Evolutionary conservation across 2,329 filamentous ascomycete species (phyloP), one percentile per base, ranked within the genome.

Genomic region (Xylariales sp.): DNA sequence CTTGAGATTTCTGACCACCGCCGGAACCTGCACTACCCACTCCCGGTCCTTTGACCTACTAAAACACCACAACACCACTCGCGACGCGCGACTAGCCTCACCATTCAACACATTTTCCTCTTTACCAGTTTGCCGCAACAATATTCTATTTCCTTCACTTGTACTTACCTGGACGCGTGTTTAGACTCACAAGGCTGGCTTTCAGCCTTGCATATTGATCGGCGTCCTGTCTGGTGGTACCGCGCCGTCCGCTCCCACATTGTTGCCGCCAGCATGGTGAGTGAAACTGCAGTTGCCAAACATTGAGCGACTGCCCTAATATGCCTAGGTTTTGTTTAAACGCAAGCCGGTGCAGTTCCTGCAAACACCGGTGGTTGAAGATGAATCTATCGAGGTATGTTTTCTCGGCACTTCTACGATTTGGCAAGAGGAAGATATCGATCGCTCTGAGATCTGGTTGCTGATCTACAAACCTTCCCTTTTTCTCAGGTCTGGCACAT

Each of bases 301-400:
- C 35, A 24, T 43, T 29, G 24, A 14, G 19, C 30, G 6, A 18
- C 24, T 37, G 38, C 44, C 40, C 51, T 52, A 28, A 44, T 36
- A 41, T 50, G 42, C 37, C 35, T 57, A 97, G 91, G 91, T 98
- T 52, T 76, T 95, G 48, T 96, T 87, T 66, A 97, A 97, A 70
- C 81, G 93, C 55, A 97, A 97, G 67, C 90, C 90, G 40, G 89
- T 97, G 57, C 82, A 87, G 66, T 85, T 88, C 59, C 70, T 90
- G 49, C 76, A 85, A 34, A 73, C 75, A 33, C 84, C 85, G 16
- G 69, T 76, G 37, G 78, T 91, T 49, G 75, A 89, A 50, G 82
- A 93, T 70, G 88, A 95, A 49, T 81, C 86, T 54, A 74, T 78
- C 51, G 89, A 97, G 77, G 90, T 91, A 74, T 52, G 75, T 59